Conservation (phyloP, 331 rosid species). For the Malus hybrid region DNA sequence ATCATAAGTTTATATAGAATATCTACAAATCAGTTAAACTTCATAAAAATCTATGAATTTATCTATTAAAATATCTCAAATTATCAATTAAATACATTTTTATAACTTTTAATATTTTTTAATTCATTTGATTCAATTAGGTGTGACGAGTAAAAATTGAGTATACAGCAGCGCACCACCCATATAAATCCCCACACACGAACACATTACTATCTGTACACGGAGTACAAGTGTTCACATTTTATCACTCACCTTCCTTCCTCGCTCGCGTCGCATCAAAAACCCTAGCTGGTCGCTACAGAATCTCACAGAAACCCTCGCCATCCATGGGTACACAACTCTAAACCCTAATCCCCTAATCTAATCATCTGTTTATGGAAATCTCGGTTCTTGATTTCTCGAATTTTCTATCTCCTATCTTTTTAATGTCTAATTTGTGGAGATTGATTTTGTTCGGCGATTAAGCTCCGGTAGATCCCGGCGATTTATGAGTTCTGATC, state of each 20-base stretch:
- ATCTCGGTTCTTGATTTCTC: not conserved
- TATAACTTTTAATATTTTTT: no score
- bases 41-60: no score
- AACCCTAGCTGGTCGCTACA: conserved; percentile 6
- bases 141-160: no score
- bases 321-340: conserved; percentile 4
- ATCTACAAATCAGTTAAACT: no score
- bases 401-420: not conserved
- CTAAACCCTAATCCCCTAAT: no score
- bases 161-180: no score
- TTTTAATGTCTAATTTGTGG: not conserved
- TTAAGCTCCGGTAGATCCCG: conserved; percentile 4
- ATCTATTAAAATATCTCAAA: no score
- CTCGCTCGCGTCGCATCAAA: not conserved
- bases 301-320: not conserved
- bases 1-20: no score
- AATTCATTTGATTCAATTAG: no score
- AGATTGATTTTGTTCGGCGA: not conserved
- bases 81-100: no score
- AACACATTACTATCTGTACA: not conserved
- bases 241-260: not conserved
- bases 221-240: not conserved
- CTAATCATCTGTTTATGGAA: not conserved
- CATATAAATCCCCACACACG: no score
- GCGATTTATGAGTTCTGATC: not conserved